Evolutionary conservation across 2,329 filamentous ascomycete genomes (phyloP).

Genomic region (Cladosporium sp.): DNA sequence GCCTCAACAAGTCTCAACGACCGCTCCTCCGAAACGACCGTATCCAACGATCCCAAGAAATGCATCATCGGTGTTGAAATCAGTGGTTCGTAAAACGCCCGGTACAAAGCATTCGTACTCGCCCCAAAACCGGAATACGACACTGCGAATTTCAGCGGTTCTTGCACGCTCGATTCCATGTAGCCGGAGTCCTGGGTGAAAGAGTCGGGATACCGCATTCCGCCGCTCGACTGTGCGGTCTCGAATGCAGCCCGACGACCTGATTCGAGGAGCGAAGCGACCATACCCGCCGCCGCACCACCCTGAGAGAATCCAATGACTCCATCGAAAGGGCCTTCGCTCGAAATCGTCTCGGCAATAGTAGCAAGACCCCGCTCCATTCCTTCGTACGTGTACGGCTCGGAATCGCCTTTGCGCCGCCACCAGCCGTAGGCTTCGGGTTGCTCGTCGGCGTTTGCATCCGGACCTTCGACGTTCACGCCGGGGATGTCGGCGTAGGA

Average conservation of each 20-base stretch:
- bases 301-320: slow-evolving; percentile 82
- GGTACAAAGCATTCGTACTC: slow-evolving; percentile 53
- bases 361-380: slow-evolving; percentile 64
- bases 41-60: slow-evolving; percentile 78
- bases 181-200: slow-evolving; percentile 39
- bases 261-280: slow-evolving; percentile 67
- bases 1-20: slow-evolving; percentile 64
- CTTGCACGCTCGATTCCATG: slow-evolving; percentile 41
- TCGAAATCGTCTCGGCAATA: slow-evolving; percentile 60
- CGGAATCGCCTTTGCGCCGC: slow-evolving; percentile 58
- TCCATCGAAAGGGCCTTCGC: slow-evolving; percentile 67
- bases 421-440: slow-evolving; percentile 69
- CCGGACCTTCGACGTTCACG: slow-evolving; percentile 46
- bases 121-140: slow-evolving; percentile 83
- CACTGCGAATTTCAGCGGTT: slow-evolving; percentile 65
- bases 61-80: slow-evolving; percentile 76
- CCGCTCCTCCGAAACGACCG: slow-evolving; percentile 76
- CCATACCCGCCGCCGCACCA: slow-evolving; percentile 65
- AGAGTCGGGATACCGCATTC: slow-evolving; percentile 49
- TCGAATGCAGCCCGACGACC: slow-evolving; percentile 48
- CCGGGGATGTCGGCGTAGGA: slow-evolving; percentile 51
- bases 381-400: slow-evolving; percentile 56
- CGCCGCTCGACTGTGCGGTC: slow-evolving; percentile 32
- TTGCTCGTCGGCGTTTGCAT: slow-evolving; percentile 29
- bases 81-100: slow-evolving; percentile 69